Percentiles rank a stretch among this genome's conserved stretches.
Evolutionary conservation across 164 flowering plant species (phyloP).

Genomic region (Piper betle): DNA sequence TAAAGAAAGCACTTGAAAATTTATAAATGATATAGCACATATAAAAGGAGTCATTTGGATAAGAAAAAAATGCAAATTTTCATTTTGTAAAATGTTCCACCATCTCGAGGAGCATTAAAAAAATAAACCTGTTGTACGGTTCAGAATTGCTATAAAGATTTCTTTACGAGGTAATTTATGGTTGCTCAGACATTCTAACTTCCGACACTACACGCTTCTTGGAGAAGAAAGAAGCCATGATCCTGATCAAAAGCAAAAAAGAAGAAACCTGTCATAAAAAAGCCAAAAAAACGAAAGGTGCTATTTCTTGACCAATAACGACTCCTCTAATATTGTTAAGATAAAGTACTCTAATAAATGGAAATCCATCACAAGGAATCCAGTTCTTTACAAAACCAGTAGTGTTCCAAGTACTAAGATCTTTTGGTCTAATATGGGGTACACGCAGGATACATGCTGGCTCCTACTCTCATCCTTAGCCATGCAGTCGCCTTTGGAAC

Average conservation of each 20-base stretch:
- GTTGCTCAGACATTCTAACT: neutral
- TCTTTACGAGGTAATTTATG: neutral
- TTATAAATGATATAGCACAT: too few relatives aligned
- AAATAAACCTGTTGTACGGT: too few relatives aligned
- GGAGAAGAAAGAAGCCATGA: neutral
- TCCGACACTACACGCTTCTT: neutral
- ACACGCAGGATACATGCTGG: constrained; percentile 1
- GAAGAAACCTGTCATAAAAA: too few relatives aligned
- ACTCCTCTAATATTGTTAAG: too few relatives aligned
- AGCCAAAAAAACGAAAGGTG: neutral
- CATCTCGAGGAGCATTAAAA: too few relatives aligned
- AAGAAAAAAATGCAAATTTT: too few relatives aligned
- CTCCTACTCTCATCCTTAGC: neutral
- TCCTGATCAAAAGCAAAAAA: neutral
- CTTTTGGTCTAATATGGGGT: neutral
- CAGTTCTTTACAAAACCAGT: too few relatives aligned
- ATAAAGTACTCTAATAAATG: neutral
- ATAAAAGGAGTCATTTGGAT: too few relatives aligned
- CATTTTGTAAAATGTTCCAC: too few relatives aligned
- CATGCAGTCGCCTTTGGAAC: neutral
- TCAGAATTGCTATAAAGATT: too few relatives aligned
- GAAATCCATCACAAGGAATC: neutral
- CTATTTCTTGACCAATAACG: too few relatives aligned
- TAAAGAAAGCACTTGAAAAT: too few relatives aligned
- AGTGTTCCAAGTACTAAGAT: neutral